These are phyloP conservation scores for Ophiostoma ips DNA, from an alignment of 2,329 filamentous ascomycete genomes.

Conservation along the genomic window DNA sequence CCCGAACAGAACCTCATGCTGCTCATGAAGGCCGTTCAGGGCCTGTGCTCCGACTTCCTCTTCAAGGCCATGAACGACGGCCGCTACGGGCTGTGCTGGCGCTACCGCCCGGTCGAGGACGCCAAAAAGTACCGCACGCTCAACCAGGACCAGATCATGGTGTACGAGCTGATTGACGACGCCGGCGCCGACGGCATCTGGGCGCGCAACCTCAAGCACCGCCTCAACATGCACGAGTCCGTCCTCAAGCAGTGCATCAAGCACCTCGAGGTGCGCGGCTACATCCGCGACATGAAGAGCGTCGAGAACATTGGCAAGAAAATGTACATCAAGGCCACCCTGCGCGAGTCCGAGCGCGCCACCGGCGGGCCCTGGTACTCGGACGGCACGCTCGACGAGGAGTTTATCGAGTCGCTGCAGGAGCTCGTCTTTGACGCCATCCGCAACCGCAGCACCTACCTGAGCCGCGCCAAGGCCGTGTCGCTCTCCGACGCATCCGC, in stretches of 20 bases:
- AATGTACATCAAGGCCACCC: constrained; percentile 84
- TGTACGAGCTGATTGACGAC: constrained; percentile 82
- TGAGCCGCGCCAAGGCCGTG: constrained; percentile 23
- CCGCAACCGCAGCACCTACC: constrained; percentile 56
- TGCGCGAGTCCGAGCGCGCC: constrained; percentile 76
- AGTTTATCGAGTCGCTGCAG: constrained; percentile 68
- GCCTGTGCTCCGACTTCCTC: constrained; percentile 45
- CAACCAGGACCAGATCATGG: constrained; percentile 64
- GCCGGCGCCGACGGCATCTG: constrained; percentile 78
- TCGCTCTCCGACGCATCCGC: neutral
- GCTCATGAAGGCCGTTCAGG: constrained; percentile 42
- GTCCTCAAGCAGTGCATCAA: constrained; percentile 72
- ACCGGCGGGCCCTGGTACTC: constrained; percentile 93
- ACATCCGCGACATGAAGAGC: constrained; percentile 82
- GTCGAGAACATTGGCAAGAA: constrained; percentile 84
- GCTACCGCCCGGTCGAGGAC: constrained; percentile 43
- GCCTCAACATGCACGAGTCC: constrained; percentile 71
- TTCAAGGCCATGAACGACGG: constrained; percentile 35
- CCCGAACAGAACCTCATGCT: constrained; percentile 40
- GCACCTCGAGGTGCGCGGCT: constrained; percentile 63
- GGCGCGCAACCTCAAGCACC: constrained; percentile 70
- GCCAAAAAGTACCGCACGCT: constrained; percentile 43
- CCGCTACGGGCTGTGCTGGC: constrained; percentile 38
- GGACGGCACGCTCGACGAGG: constrained; percentile 76
- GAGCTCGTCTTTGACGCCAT: constrained; percentile 62